Percentiles rank a stretch among this genome's conserved stretches.
Evolutionary conservation across 352 stramenopile species (phyloP).

Genomic region (Globisporangium middletonii): DNA sequence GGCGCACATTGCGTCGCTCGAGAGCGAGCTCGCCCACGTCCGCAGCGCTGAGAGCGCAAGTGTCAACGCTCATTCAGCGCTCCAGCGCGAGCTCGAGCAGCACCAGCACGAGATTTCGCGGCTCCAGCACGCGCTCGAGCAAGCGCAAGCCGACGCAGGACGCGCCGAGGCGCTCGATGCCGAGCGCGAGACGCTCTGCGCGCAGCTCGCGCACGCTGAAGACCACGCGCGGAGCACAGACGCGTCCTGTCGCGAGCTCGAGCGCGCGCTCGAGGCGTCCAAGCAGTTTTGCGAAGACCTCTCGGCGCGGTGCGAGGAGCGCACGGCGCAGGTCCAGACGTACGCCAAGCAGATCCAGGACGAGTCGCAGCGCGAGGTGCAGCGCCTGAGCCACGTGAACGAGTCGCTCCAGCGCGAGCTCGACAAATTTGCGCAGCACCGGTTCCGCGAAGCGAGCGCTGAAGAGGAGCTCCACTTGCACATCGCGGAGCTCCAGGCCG

Average conservation of each 20-base stretch:
- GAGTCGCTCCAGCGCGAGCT: conserved; percentile 56
- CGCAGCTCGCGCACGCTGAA: conserved; percentile 42
- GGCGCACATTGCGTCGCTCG: neutral
- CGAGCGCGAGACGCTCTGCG: conserved; percentile 35
- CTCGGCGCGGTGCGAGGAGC: conserved; percentile 57
- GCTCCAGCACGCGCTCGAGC: conserved; percentile 29
- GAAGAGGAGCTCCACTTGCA: conserved; percentile 67
- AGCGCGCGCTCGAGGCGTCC: conserved; percentile 49
- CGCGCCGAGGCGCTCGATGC: conserved; percentile 24
- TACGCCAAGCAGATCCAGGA: conserved; percentile 56
- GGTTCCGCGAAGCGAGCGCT: conserved; percentile 55
- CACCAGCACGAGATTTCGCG: conserved; percentile 22
- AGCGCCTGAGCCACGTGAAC: conserved; percentile 54
- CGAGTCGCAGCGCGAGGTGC: conserved; percentile 57
- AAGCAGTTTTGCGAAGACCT: conserved; percentile 62
- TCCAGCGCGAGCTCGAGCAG: conserved; percentile 23
- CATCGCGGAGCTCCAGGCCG: conserved; percentile 69
- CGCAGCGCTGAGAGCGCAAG: conserved; percentile 13
- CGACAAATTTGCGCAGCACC: conserved; percentile 48
- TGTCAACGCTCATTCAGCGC: conserved; percentile 10
- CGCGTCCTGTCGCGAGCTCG: conserved; percentile 46
- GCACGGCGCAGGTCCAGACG: conserved; percentile 47
- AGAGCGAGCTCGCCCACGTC: conserved; percentile 23
- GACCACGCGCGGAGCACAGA: conserved; percentile 34
- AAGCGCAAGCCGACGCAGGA: conserved; percentile 34